These are phyloP conservation scores for Fomitopsis palustris DNA, from an alignment of 1,284 basidiomycete genomes.

Conservation along the genomic window DNA sequence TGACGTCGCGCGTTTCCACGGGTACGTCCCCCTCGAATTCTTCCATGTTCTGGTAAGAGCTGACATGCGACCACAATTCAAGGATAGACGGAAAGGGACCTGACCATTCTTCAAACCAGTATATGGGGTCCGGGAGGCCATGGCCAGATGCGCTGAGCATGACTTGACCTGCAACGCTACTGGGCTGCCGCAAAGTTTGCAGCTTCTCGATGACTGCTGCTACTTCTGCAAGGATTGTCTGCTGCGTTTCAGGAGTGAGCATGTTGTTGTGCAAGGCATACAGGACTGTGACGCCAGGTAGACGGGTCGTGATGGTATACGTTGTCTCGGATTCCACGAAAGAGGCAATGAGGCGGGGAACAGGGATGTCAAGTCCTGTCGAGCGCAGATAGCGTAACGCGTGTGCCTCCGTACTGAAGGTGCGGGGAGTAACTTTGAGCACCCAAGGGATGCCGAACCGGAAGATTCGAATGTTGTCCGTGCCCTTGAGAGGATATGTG, in stretches of 20 bases:
- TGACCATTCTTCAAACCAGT: constrained; percentile 10
- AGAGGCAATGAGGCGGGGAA: neutral
- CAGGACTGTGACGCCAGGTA: neutral
- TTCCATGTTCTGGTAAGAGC: constrained; percentile 6
- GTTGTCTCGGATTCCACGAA: neutral
- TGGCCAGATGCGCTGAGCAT: constrained; percentile 24
- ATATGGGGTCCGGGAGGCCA: constrained; percentile 18
- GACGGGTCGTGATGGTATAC: neutral
- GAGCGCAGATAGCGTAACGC: neutral
- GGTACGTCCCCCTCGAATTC: constrained; percentile 1
- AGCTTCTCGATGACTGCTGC: constrained; percentile 12
- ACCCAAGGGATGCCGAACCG: neutral
- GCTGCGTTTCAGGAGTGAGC: neutral
- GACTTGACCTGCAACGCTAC: constrained; percentile 12
- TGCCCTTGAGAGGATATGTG: neutral
- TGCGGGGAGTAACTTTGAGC: neutral
- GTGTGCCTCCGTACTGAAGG: neutral
- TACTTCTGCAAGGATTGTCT: constrained; percentile 13
- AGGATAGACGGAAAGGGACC: constrained; percentile 18
- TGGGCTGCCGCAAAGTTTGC: constrained; percentile 17
- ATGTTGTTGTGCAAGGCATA: neutral
- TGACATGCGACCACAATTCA: constrained; percentile 10
- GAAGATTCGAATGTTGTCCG: neutral
- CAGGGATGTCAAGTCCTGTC: neutral
- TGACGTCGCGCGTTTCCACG: neutral